Evolutionary conservation across 2,329 filamentous ascomycete genomes (phyloP), one percentile per base, ranked within the genome.

Genomic region (Neofusicoccum kwambonambiense): DNA sequence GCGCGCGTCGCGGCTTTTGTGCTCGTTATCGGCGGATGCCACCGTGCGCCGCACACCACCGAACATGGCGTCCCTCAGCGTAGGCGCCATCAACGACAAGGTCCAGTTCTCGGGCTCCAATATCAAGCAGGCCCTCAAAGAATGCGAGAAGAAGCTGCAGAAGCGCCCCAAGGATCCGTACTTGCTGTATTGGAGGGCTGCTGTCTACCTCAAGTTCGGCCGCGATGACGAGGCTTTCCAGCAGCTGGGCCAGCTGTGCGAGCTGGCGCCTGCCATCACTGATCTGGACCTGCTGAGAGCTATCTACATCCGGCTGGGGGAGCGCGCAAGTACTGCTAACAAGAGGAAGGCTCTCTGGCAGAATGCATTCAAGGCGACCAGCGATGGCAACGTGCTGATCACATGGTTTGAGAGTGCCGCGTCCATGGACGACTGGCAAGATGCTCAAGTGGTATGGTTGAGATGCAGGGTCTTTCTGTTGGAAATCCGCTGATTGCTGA

Each of bases 161-260:
- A 77, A 76, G 64, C 70, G 69, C 8, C 72, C 75, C 17, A 69
- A 70, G 27, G 76, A 78, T 57, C 73, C 76, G n/a, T 77, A 75
- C 67, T 67, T 77, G 34, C 57, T 65, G 13, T 62, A 47, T 31
- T 62, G 64, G 57, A 62, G 44, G 57, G 64, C 64, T n/a, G 57
- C 56, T 19, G 50, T 65, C 44, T 42, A 65, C 37, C 51, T 65
- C 47, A 65, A 65, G 42, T 65, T 65, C 50, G 64, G 41, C 39
- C 47, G 51, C n/a, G 57, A 56, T 49, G 64, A 65, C 35, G 64
- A 62, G 34, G 64, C 63, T n/a, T 60, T 65, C 37, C 12, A 56
- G 8, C 64, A 62, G 41, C 42, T 65, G 13, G 64, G 34, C 47
- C n/a, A 15, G 8, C 57, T 62, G 27, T 57, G 50, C 58, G 54